Conservation (phyloP, 345 rosid genomes). For the Pugionium dolabratum region DNA sequence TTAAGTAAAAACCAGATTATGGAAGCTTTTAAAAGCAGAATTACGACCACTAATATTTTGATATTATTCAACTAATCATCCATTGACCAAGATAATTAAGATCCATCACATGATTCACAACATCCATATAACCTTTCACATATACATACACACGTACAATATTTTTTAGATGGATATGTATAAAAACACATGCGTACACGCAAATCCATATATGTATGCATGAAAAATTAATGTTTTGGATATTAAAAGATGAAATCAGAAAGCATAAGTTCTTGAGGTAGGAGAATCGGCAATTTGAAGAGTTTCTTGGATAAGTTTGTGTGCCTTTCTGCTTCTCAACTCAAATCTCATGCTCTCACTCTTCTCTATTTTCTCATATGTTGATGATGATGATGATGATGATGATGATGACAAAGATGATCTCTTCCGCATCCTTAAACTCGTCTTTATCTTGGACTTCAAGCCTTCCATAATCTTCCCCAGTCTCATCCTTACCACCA, state of each 20-base stretch:
- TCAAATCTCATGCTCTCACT: constrained; percentile 24
- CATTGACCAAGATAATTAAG: constrained; percentile 10
- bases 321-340: constrained; percentile 41
- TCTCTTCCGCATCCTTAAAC: constrained; percentile 56
- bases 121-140: constrained; percentile 28
- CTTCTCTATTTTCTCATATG: constrained; percentile 80
- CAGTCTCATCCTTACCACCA: constrained; percentile 52
- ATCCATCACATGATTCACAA: constrained; percentile 22
- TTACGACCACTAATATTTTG: not conserved
- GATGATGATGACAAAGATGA: constrained; percentile 24
- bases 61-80: constrained; percentile 2
- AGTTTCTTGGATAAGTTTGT: constrained; percentile 68
- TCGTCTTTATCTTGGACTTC: constrained; percentile 63
- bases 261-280: constrained; percentile 53
- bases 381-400: constrained; percentile 33
- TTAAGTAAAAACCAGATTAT: no score
- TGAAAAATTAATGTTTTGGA: constrained; percentile 15
- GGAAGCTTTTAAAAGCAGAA: no score
- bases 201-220: constrained; percentile 2
- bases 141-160: not conserved
- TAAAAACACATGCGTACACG: not conserved
- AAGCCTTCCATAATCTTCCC: constrained; percentile 55
- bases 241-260: constrained; percentile 39
- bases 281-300: constrained; percentile 82
- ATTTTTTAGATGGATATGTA: not conserved